Conservation (phyloP, 1,284 basidiomycete genomes). For the Moniliophthora roreri region DNA sequence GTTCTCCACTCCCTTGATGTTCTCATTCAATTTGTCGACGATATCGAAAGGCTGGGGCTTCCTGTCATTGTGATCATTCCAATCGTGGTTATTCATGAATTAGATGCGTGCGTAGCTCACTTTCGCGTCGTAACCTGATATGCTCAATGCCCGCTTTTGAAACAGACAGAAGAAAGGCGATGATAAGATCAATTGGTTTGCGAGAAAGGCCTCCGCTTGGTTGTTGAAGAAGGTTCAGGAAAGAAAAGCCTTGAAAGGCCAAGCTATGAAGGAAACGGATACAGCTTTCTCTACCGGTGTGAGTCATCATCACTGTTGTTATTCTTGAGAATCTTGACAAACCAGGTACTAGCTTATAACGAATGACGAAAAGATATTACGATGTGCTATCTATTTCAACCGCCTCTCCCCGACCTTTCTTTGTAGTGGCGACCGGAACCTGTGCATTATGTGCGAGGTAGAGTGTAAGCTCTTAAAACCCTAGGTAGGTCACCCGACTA, state of each 20-base stretch:
- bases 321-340: slow-evolving; percentile 9
- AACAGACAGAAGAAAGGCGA: slow-evolving; percentile 62
- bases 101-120: slow-evolving; percentile 56
- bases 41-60: slow-evolving; percentile 48
- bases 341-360: slow-evolving; percentile 11
- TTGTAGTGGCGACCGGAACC: slow-evolving; percentile 65
- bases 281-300: slow-evolving; percentile 38
- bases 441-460: slow-evolving; percentile 53
- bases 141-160: slow-evolving; percentile 2
- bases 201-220: slow-evolving; percentile 71
- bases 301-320: not conserved
- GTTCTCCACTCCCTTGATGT: slow-evolving; percentile 63
- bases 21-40: slow-evolving; percentile 61
- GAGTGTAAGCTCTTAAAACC: slow-evolving; percentile 37
- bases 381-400: slow-evolving; percentile 66
- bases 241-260: slow-evolving; percentile 57
- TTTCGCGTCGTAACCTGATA: slow-evolving; percentile 1
- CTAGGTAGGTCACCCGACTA: not conserved
- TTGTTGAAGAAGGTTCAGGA: slow-evolving; percentile 64
- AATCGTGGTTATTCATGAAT: slow-evolving; percentile 67
- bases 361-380: slow-evolving; percentile 70
- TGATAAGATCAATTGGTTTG: slow-evolving; percentile 58
- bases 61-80: slow-evolving; percentile 65
- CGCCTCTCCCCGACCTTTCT: slow-evolving; percentile 43
- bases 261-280: slow-evolving; percentile 66